phyloP scores from a whole-genome alignment of 495 filamentous ascomycete genomes.

The Choiromyces venosus region DNA sequence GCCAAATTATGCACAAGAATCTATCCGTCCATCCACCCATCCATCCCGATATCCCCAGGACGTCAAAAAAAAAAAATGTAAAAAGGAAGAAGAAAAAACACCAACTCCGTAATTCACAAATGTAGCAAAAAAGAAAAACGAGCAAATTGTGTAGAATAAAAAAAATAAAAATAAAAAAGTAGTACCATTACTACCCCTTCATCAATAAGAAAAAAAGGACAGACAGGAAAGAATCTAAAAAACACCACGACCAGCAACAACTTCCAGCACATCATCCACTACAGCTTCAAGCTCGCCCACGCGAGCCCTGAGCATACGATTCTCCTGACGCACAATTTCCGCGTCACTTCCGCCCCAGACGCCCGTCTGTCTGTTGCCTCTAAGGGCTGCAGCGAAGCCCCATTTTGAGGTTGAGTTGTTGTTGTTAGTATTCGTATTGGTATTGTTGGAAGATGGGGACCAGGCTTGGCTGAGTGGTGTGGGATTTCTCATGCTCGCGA shows the following conservation, averaged over 20 bases:
- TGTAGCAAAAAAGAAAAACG: constrained; percentile 6
- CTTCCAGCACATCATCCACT: constrained; percentile 65
- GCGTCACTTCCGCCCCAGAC: constrained; percentile 67
- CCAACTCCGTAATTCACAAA: constrained; percentile 20
- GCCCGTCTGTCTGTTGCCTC: constrained; percentile 53
- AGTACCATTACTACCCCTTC: constrained; percentile 6
- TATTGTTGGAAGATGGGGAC: constrained; percentile 23
- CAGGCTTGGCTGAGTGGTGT: constrained; percentile 38
- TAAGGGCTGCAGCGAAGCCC: constrained; percentile 30
- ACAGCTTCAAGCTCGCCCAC: constrained; percentile 62
- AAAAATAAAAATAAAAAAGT: constrained; percentile 16
- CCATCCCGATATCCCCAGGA: neutral
- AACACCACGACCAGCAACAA: constrained; percentile 47
- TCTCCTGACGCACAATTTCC: constrained; percentile 65
- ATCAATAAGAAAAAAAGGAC: constrained; percentile 12
- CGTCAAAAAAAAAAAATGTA: neutral
- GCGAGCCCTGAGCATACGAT: constrained; percentile 61
- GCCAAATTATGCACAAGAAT: neutral
- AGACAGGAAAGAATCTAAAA: constrained; percentile 7
- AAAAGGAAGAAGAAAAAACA: constrained; percentile 24
- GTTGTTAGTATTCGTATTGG: constrained; percentile 15
- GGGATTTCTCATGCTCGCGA: constrained; percentile 29
- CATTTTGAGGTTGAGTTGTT: constrained; percentile 32
- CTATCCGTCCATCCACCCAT: neutral
- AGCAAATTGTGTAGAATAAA: constrained; percentile 7